These are phyloP conservation scores for Cladosporium colombiae DNA, from an alignment of 2,329 filamentous ascomycete genomes.

Conservation along the genomic window DNA sequence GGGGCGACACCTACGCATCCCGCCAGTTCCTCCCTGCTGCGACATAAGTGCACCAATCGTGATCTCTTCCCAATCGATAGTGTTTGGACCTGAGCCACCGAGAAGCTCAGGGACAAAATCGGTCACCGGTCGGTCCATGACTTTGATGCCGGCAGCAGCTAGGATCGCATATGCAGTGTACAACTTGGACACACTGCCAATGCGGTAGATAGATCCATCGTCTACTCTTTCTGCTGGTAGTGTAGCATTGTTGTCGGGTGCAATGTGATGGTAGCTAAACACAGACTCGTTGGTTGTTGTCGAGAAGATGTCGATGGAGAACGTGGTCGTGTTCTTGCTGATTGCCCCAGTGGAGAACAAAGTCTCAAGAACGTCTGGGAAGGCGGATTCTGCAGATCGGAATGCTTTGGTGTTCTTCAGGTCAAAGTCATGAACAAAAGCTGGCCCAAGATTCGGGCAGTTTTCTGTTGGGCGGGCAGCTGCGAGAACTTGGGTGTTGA, in stretches of 20 bases:
- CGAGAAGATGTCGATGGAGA: constrained; percentile 45
- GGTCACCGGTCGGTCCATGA: constrained; percentile 14
- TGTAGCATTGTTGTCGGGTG: constrained; percentile 9
- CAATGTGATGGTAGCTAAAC: constrained; percentile 39
- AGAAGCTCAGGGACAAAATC: constrained; percentile 14
- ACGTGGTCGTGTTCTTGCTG: constrained; percentile 36
- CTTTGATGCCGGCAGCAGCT: constrained; percentile 5
- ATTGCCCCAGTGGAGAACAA: constrained; percentile 3
- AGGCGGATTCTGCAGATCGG: constrained; percentile 9
- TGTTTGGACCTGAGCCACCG: background rate
- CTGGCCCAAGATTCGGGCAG: constrained; percentile 22
- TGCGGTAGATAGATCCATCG: constrained; percentile 20
- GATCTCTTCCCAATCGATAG: constrained; percentile 20
- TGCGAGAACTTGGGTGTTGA: background rate
- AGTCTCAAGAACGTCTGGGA: constrained; percentile 4
- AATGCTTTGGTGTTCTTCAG: constrained; percentile 12
- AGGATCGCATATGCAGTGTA: constrained; percentile 30
- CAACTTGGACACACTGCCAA: constrained; percentile 22
- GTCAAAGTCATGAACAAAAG: constrained; percentile 20
- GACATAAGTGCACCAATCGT: constrained; percentile 21
- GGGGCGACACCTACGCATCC: background rate
- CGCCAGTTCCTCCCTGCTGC: constrained; percentile 11
- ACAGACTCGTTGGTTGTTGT: constrained; percentile 35
- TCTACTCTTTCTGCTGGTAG: constrained; percentile 12
- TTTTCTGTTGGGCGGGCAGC: constrained; percentile 5